Percentiles rank a stretch among this genome's conserved stretches.
Evolutionary conservation across 768 basidiomycete species (phyloP).

Genomic region (Boletus fagicola): DNA sequence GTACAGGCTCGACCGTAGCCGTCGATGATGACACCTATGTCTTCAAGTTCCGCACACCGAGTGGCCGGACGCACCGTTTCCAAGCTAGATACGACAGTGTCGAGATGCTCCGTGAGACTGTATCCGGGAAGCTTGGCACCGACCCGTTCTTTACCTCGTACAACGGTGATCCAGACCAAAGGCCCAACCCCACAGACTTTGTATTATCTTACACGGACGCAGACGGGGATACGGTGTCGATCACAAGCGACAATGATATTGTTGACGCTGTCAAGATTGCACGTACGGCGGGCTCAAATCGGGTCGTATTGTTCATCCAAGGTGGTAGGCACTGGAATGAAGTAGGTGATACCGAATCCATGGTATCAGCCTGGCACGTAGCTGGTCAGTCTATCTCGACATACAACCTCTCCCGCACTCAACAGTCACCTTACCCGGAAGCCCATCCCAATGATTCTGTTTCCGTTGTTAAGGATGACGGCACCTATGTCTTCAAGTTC

Average conservation of each 20-base stretch:
- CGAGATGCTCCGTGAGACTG: constrained; percentile 87
- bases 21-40: constrained; percentile 98
- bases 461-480: constrained; percentile 88
- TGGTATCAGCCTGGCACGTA: constrained; percentile 81
- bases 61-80: constrained; percentile 95
- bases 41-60: constrained; percentile 98
- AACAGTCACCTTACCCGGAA: constrained; percentile 81
- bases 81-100: constrained; percentile 91
- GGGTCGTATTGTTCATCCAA: constrained; percentile 90
- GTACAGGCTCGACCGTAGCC: constrained; percentile 45
- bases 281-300: constrained; percentile 67
- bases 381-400: constrained; percentile 62
- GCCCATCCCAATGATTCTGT: constrained; percentile 97
- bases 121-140: constrained; percentile 81
- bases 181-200: constrained; percentile 86
- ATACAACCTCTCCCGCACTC: constrained; percentile 52
- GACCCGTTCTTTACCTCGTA: constrained; percentile 92
- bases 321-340: constrained; percentile 91
- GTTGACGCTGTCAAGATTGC: constrained; percentile 92
- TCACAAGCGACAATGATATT: constrained; percentile 90
- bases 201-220: constrained; percentile 89
- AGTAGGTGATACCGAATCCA: constrained; percentile 85
- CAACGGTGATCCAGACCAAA: constrained; percentile 43
- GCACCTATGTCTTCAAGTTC: constrained; percentile 99
- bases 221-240: constrained; percentile 92